Percentiles rank a stretch among this genome's conserved stretches.
Conservation (phyloP, 768 basidiomycete species). For the Lyophyllum decastes region DNA sequence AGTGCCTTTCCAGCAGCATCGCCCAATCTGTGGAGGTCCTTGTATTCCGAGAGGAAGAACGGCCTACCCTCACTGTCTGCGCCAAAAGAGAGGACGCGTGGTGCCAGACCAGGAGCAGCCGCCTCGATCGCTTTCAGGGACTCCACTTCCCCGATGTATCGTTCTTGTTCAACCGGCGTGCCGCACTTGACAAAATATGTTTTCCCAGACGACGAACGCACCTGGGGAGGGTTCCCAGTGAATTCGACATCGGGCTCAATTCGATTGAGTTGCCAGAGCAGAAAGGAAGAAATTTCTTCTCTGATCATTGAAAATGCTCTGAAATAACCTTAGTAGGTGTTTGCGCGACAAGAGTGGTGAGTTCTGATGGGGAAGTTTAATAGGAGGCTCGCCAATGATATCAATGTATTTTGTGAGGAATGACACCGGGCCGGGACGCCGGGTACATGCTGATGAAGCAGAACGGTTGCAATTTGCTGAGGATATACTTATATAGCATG, state of each 20-base stretch:
- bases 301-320: conserved; percentile 8
- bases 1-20: conserved; percentile 47
- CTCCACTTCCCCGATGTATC: conserved; percentile 68
- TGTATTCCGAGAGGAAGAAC: conserved; percentile 78
- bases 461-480: neutral
- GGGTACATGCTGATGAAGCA: neutral
- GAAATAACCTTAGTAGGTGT: neutral
- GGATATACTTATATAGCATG: neutral
- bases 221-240: conserved; percentile 41
- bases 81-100: conserved; percentile 55
- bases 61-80: conserved; percentile 43
- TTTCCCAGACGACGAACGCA: conserved; percentile 58
- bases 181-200: conserved; percentile 69
- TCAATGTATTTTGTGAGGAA: neutral
- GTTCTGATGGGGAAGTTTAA: neutral
- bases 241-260: conserved; percentile 57
- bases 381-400: neutral
- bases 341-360: neutral
- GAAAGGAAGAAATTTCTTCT: conserved; percentile 22
- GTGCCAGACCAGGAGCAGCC: conserved; percentile 72
- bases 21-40: conserved; percentile 52
- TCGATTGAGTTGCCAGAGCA: conserved; percentile 45
- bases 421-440: neutral
- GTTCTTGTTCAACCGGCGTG: conserved; percentile 51
- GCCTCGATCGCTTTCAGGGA: conserved; percentile 62